phyloP scores from a whole-genome alignment of 768 basidiomycete species.

The Amanita rubescens region DNA sequence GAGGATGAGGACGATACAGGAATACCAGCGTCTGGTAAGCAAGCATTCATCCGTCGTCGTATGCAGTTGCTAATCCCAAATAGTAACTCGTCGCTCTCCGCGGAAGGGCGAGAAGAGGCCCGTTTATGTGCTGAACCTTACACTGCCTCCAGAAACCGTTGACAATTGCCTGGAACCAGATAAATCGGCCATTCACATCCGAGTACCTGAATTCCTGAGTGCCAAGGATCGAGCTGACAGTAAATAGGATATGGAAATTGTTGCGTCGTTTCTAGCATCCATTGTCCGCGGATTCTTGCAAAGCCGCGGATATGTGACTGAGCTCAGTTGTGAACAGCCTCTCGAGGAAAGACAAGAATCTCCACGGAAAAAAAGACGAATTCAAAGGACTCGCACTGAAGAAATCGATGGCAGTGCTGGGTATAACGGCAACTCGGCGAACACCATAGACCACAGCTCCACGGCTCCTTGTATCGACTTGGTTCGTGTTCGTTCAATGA shows the following conservation, averaged over 20 bases:
- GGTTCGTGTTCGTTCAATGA: background rate
- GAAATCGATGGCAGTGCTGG: background rate
- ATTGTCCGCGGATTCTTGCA: slow-evolving; percentile 56
- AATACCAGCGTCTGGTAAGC: slow-evolving; percentile 35
- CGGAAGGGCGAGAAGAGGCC: slow-evolving; percentile 74
- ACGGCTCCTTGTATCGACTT: background rate
- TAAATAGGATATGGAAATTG: slow-evolving; percentile 49
- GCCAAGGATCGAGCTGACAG: slow-evolving; percentile 10
- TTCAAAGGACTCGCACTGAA: slow-evolving; percentile 27
- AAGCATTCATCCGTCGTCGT: background rate
- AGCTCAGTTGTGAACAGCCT: background rate
- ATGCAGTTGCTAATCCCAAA: slow-evolving; percentile 9
- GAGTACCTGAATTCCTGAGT: slow-evolving; percentile 35
- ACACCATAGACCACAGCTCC: background rate
- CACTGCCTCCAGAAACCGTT: slow-evolving; percentile 54
- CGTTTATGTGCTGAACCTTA: slow-evolving; percentile 77
- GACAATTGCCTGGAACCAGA: slow-evolving; percentile 80
- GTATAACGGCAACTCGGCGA: background rate
- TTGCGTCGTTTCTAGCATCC: slow-evolving; percentile 48
- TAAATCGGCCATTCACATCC: slow-evolving; percentile 59
- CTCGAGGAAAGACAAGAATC: slow-evolving; percentile 12
- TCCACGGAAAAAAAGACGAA: slow-evolving; percentile 47
- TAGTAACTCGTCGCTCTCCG: slow-evolving; percentile 64
- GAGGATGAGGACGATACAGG: slow-evolving; percentile 54
- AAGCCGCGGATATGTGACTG: slow-evolving; percentile 48